phyloP scores from a whole-genome alignment of 148 eudicot genomes.

The Talinum fruticosum region DNA sequence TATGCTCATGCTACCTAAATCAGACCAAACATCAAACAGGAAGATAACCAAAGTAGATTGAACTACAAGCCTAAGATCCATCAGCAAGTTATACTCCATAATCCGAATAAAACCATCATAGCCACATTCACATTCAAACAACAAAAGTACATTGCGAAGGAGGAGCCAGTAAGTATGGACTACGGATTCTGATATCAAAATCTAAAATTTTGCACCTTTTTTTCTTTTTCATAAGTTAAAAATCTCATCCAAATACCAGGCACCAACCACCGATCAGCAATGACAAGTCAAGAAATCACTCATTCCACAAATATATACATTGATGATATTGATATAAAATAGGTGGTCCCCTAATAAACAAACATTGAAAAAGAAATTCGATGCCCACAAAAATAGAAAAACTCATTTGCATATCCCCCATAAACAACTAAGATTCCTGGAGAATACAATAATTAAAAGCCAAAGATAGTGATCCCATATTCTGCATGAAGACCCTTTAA shows the following conservation, averaged over 20 bases:
- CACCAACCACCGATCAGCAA: neutral
- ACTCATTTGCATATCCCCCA: constrained; percentile 1
- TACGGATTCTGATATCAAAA: neutral
- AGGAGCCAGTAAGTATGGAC: neutral
- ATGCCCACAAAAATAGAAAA: constrained; percentile 4
- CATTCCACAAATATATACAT: neutral
- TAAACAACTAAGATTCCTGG: neutral
- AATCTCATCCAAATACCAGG: neutral
- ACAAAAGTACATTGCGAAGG: neutral
- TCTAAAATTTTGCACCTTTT: neutral
- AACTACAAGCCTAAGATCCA: neutral
- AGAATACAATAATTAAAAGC: neutral
- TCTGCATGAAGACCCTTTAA: neutral
- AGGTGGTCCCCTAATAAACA: neutral
- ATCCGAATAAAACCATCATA: neutral
- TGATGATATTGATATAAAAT: neutral
- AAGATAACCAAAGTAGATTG: neutral
- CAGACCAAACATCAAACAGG: neutral
- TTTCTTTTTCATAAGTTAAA: neutral
- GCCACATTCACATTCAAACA: neutral
- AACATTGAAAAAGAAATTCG: neutral
- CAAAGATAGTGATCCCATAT: neutral
- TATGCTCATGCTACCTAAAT: neutral
- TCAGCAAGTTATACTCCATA: neutral
- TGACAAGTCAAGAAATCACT: neutral